phyloP scores from a whole-genome alignment of 2,329 filamentous ascomycete species.

The Talaromyces pinophilus region DNA sequence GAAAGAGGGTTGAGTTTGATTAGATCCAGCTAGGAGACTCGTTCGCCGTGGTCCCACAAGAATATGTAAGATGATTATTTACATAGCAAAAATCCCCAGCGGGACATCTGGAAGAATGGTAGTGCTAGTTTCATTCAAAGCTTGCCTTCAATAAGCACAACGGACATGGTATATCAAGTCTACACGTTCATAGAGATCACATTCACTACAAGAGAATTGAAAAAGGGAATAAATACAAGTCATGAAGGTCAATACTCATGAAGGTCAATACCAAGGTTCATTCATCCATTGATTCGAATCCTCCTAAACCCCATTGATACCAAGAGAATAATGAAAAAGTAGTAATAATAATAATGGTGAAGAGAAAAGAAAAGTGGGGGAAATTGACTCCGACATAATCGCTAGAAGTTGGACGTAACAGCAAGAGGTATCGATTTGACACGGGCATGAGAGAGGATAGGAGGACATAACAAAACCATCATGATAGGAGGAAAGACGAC shows the following conservation, averaged over 20 bases:
- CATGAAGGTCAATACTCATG: constrained; percentile 8
- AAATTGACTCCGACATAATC: constrained; percentile 11
- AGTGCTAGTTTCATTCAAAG: background rate
- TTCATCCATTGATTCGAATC: background rate
- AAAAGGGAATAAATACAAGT: constrained; percentile 6
- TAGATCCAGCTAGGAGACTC: background rate
- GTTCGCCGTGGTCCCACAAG: too few relatives aligned
- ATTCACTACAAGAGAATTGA: background rate
- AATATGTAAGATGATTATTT: background rate
- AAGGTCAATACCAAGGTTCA: constrained; percentile 1
- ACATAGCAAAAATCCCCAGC: background rate
- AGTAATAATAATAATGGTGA: constrained; percentile 9
- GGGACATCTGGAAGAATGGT: background rate
- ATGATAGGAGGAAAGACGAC: constrained; percentile 12
- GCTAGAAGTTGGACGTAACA: constrained; percentile 20
- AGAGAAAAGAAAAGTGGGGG: background rate
- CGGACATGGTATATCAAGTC: background rate
- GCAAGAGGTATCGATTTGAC: constrained; percentile 16
- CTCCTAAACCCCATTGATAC: background rate
- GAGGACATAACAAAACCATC: constrained; percentile 9
- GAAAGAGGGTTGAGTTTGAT: constrained; percentile 24
- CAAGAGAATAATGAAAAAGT: constrained; percentile 10
- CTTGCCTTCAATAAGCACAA: background rate
- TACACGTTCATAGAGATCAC: background rate
- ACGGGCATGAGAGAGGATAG: background rate